These are phyloP conservation scores for Magnaporthiopsis rhizophila DNA, from an alignment of 2,329 filamentous ascomycete species.

Conservation along the genomic window DNA sequence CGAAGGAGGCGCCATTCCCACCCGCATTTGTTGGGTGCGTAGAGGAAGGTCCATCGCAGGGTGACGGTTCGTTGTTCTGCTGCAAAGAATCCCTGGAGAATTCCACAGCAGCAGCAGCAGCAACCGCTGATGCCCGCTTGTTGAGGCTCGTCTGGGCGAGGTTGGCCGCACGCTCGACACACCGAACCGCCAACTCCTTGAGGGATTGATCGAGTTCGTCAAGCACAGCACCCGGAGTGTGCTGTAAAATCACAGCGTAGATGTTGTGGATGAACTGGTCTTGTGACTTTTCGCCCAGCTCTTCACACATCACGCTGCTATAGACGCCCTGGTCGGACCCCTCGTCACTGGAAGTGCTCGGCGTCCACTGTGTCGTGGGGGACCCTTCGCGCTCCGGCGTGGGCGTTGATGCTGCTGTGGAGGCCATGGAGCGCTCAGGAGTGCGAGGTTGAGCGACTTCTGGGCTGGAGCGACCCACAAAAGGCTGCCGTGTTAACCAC, in stretches of 20 bases:
- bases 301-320: neutral
- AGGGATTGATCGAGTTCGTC: conserved; percentile 1
- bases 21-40: neutral
- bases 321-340: neutral
- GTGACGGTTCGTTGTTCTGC: neutral
- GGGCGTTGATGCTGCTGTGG: neutral
- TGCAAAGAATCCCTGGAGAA: neutral
- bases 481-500: neutral
- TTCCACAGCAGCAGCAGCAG: too few species aligned
- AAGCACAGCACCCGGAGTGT: neutral
- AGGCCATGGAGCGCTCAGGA: neutral
- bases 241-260: neutral
- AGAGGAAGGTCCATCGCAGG: neutral
- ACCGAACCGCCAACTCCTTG: neutral
- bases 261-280: neutral
- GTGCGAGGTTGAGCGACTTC: neutral
- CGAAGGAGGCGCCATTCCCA: neutral
- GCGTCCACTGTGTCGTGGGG: neutral
- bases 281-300: neutral
- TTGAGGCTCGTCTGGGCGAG: neutral
- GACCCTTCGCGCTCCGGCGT: neutral
- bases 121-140: too few species aligned
- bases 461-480: neutral
- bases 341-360: neutral
- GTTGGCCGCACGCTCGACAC: neutral